A percentile compares a stretch with the other conserved stretches of the same genome.
Conservation (phyloP, 1,284 basidiomycete species). For the Caloboletus firmus region DNA sequence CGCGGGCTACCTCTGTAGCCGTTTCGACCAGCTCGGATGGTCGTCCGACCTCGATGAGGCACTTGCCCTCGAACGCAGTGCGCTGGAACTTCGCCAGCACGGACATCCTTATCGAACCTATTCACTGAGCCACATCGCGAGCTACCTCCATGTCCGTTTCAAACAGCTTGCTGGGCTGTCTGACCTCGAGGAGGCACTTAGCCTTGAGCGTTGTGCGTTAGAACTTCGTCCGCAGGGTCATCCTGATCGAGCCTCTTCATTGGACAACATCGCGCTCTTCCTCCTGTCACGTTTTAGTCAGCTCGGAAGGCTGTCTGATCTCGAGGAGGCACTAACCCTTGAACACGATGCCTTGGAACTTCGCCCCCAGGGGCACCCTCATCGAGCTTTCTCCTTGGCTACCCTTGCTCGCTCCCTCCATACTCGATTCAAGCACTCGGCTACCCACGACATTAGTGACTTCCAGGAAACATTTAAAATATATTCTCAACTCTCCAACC, state of each 20-base stretch:
- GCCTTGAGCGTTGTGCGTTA: background rate
- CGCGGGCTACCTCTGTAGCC: background rate
- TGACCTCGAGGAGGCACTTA: background rate
- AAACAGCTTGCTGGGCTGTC: too few species aligned
- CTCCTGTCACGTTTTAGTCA: background rate
- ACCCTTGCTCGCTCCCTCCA: background rate
- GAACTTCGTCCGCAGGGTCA: background rate
- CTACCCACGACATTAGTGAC: background rate
- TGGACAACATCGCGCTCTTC: background rate
- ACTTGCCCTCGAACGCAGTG: too few species aligned
- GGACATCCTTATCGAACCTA: background rate
- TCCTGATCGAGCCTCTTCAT: background rate
- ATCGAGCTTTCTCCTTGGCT: background rate
- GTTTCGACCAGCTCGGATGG: background rate
- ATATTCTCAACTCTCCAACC: background rate
- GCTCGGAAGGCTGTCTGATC: background rate
- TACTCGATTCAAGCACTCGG: background rate
- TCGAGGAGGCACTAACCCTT: background rate
- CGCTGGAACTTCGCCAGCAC: background rate
- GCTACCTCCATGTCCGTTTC: background rate
- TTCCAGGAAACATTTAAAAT: background rate
- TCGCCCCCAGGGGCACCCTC: background rate
- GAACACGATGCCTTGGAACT: background rate
- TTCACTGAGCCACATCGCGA: background rate
- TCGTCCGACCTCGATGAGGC: too few species aligned